Conservation (phyloP, 2,329 filamentous ascomycete species). For the Cordyceps cateniannulata region DNA sequence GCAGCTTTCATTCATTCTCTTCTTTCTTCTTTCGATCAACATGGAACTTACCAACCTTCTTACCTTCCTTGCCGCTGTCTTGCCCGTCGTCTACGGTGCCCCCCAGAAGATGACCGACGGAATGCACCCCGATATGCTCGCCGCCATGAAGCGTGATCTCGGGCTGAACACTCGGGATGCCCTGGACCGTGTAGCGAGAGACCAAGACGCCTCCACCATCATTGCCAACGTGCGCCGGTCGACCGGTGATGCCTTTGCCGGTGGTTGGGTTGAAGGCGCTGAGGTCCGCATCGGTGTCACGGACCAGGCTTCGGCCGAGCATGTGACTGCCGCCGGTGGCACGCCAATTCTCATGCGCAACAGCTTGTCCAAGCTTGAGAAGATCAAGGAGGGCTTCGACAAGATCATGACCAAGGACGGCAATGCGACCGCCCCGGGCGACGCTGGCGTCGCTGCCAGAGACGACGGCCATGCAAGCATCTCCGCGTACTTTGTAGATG, state of each 20-base stretch:
- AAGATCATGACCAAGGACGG: constrained; percentile 29
- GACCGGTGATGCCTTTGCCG: constrained; percentile 28
- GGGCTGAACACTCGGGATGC: constrained; percentile 25
- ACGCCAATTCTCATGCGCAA: constrained; percentile 26
- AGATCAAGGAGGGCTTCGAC: constrained; percentile 35
- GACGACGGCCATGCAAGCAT: constrained; percentile 20
- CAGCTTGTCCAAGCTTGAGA: constrained; percentile 31
- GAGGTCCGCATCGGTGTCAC: constrained; percentile 30
- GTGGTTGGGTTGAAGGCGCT: constrained; percentile 32
- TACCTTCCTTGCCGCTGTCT: constrained; percentile 29
- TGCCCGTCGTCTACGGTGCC: constrained; percentile 34
- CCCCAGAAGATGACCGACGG: constrained; percentile 24
- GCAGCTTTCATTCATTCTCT: not conserved
- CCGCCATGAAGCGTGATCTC: constrained; percentile 36
- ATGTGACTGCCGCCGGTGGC: constrained; percentile 30
- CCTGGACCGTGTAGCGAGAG: too few species aligned
- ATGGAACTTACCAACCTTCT: constrained; percentile 34
- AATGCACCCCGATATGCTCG: constrained; percentile 33
- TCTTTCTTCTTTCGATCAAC: not conserved
- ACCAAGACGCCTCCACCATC: constrained; percentile 14
- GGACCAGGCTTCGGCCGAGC: constrained; percentile 26
- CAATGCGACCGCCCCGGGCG: constrained; percentile 3
- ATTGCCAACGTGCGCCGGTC: constrained; percentile 27
- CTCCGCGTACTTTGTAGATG: constrained; percentile 32
- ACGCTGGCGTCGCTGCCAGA: constrained; percentile 18